These are phyloP conservation scores for Malus sylvestris DNA, from an alignment of 306 rosid genomes.

Conservation along the genomic window DNA sequence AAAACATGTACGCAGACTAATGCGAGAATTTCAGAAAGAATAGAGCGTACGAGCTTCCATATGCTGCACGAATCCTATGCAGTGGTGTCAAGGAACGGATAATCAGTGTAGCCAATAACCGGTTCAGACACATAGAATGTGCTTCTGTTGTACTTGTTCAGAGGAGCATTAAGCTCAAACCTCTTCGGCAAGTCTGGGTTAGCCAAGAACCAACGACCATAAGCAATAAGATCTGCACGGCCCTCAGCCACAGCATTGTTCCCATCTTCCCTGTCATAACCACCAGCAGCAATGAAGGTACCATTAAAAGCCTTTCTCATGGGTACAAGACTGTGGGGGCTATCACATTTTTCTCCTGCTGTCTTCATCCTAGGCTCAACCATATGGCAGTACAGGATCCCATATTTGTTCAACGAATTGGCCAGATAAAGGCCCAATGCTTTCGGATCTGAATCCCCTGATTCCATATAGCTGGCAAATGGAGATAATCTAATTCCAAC, in stretches of 20 bases:
- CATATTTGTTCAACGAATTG: conserved; percentile 21
- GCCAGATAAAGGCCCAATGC: conserved; percentile 44
- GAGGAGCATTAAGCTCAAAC: conserved; percentile 1
- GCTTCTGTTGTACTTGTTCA: conserved; percentile 29
- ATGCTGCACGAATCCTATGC: not conserved
- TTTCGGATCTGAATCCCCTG: conserved; percentile 38
- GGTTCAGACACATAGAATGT: conserved; percentile 38
- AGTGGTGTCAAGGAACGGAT: conserved; percentile 7
- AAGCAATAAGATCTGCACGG: too few species aligned
- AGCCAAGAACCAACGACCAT: too few species aligned
- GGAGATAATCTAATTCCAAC: too few species aligned
- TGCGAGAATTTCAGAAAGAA: too few species aligned
- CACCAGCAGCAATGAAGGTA: too few species aligned
- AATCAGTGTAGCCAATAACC: conserved; percentile 47
- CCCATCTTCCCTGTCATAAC: too few species aligned
- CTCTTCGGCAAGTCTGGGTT: too few species aligned
- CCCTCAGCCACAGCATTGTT: too few species aligned
- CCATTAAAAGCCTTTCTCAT: conserved; percentile 12
- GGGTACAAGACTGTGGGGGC: conserved; percentile 23
- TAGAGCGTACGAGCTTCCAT: not conserved
- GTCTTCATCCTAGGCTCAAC: conserved; percentile 59
- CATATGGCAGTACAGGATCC: conserved; percentile 44
- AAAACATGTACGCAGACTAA: too few species aligned
- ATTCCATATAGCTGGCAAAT: too few species aligned
- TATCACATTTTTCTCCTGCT: conserved; percentile 5